Evolutionary conservation across 495 filamentous ascomycete genomes (phyloP).

Genomic region (Parmelia sp.): DNA sequence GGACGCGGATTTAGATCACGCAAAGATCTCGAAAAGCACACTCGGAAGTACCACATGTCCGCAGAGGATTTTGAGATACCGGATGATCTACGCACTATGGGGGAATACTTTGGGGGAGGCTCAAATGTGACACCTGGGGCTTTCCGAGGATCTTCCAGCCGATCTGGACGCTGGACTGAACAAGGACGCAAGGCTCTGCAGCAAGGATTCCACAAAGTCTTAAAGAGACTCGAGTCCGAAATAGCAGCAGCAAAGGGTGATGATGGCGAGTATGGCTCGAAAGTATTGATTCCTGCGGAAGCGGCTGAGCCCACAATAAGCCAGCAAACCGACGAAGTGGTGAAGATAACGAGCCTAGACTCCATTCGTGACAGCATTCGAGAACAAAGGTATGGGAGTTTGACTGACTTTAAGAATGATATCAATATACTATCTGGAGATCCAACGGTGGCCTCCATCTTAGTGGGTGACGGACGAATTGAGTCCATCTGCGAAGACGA

Average conservation of each 20-base stretch:
- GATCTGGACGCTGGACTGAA: constrained; percentile 13
- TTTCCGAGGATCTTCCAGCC: background rate
- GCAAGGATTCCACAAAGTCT: constrained; percentile 1
- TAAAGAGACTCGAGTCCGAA: background rate
- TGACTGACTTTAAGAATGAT: constrained; percentile 13
- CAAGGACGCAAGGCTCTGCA: constrained; percentile 16
- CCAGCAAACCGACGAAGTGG: background rate
- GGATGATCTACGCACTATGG: background rate
- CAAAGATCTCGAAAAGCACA: constrained; percentile 18
- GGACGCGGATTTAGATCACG: constrained; percentile 12
- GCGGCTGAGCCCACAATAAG: background rate
- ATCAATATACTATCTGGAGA: constrained; percentile 1
- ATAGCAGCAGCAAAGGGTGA: background rate
- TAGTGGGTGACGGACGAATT: background rate
- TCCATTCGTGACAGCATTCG: background rate
- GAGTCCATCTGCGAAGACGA: background rate
- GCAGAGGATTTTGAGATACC: constrained; percentile 17
- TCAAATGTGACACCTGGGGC: background rate
- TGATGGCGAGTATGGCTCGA: too few species aligned
- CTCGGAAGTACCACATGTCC: constrained; percentile 13
- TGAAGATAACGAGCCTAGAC: background rate
- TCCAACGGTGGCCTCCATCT: background rate
- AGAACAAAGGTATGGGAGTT: background rate
- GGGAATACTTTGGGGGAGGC: background rate
- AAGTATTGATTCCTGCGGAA: background rate